These are phyloP conservation scores for Macadamia integrifolia DNA, from an alignment of 164 flowering plant genomes.

Conservation along the genomic window DNA sequence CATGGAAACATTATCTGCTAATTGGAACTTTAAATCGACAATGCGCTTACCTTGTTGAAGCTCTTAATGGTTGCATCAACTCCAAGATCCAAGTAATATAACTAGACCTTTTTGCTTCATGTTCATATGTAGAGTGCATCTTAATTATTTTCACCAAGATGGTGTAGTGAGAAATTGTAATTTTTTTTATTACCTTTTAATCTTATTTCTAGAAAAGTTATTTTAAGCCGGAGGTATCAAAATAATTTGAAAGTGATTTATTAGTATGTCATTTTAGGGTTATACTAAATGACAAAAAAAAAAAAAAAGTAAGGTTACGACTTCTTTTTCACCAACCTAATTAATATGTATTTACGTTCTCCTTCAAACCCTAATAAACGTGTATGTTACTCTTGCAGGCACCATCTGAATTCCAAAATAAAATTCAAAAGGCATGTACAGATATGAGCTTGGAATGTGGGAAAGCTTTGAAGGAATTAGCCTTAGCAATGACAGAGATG, in stretches of 20 bases:
- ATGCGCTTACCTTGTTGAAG: conserved; percentile 66
- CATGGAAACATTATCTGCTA: conserved; percentile 77
- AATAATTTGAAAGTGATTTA: no score
- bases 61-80: conserved; percentile 40
- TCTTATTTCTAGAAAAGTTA: no score
- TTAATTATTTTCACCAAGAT: no score
- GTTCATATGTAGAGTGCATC: neutral
- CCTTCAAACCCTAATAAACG: neutral
- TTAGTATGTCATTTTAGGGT: no score
- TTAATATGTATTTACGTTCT: neutral
- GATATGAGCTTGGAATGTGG: conserved; percentile 45
- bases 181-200: no score
- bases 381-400: conserved; percentile 24
- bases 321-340: no score
- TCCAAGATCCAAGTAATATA: conserved; percentile 37
- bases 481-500: conserved; percentile 38
- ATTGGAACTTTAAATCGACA: conserved; percentile 50
- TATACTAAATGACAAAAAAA: no score
- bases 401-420: conserved; percentile 27
- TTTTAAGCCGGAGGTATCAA: no score
- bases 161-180: no score
- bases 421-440: conserved; percentile 40
- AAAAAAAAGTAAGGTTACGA: no score
- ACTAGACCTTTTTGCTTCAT: neutral
- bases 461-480: conserved; percentile 40